Evolutionary conservation across 2,329 filamentous ascomycete genomes (phyloP).

Genomic region (Aspergillus jensenii): DNA sequence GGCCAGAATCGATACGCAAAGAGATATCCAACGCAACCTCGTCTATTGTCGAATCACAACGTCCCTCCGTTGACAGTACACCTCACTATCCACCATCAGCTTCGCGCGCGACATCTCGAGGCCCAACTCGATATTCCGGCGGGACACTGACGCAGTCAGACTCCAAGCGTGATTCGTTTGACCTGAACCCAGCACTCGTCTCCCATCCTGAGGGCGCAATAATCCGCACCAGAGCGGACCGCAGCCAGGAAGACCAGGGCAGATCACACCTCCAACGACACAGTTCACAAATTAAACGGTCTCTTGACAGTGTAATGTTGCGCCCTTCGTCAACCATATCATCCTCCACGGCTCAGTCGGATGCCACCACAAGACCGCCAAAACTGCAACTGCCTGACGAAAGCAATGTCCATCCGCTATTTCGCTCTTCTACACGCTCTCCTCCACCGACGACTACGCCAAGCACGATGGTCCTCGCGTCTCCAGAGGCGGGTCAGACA

Average conservation of each 20-base stretch:
- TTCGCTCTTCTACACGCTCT: slow-evolving; percentile 53
- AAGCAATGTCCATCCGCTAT: slow-evolving; percentile 59
- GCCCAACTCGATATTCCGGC: slow-evolving; percentile 33
- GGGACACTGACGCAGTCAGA: slow-evolving; percentile 27
- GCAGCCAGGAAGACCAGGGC: neutral
- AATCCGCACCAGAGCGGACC: slow-evolving; percentile 5
- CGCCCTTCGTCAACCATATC: slow-evolving; percentile 16
- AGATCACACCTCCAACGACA: slow-evolving; percentile 15
- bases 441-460: slow-evolving; percentile 53
- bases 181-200: slow-evolving; percentile 18
- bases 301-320: slow-evolving; percentile 26
- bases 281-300: slow-evolving; percentile 21
- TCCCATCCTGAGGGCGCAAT: slow-evolving; percentile 11
- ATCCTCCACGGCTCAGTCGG: slow-evolving; percentile 18
- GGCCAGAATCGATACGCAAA: slow-evolving; percentile 9
- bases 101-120: slow-evolving; percentile 27
- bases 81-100: slow-evolving; percentile 19
- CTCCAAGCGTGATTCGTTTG: slow-evolving; percentile 24
- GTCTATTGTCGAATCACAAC: slow-evolving; percentile 13
- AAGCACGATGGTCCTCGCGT: slow-evolving; percentile 56
- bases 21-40: slow-evolving; percentile 9
- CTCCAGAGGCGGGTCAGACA: slow-evolving; percentile 54
- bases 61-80: slow-evolving; percentile 11
- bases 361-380: slow-evolving; percentile 17
- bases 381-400: slow-evolving; percentile 38